Evolutionary conservation across 108 stramenopile genomes (phyloP), one percentile per base, ranked within the genome.

Genomic region (Chaetoceros tenuissimus): DNA sequence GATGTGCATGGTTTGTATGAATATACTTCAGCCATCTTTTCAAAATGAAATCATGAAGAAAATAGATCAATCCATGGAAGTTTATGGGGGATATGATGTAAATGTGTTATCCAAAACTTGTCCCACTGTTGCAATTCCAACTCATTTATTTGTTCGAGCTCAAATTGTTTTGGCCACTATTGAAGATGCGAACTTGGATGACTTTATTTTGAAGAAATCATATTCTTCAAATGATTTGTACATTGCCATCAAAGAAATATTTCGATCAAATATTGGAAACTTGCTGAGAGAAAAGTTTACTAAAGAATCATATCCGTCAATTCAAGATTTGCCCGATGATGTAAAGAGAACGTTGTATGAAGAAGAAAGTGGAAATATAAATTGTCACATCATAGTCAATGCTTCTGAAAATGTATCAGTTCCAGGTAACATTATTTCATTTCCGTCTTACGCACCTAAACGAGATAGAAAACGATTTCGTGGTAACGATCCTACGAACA

Each of bases 401-500:
- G 34, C 34, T 10, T 10, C 34, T 10, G 5, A 5, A 5, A 40
- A 40, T 13, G 34, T 40, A 5, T 10, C 34, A 5, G 5, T 40
- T 5, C 34, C 34, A 10, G 13, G 8, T 10, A 5, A 40, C 13
- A 13, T 40, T 10, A 10, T 40, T 40, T 5, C 34, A 5, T 10
- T 40, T 5, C 34, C 34, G 18, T n/a, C 48, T 49, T 49, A 16
- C 7, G 5, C 34, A 10, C 5, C 34, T n/a, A 60, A 53, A 34
- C 62, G 31, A 21, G 46, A 69, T 28, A 56, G 73, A 25, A 77
- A 81, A 46, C 55, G 73, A 24, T 72, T 70, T 47, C 59, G 79
- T 16, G 68, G 70, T 7, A 67, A 71, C 40, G 74, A 77, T 61
- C 77, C 77, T 3, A 78, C 73, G 16, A 57, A 59, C 56, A 73